phyloP scores from a whole-genome alignment of 805 yeast species.

The Ogataea kodamae region DNA sequence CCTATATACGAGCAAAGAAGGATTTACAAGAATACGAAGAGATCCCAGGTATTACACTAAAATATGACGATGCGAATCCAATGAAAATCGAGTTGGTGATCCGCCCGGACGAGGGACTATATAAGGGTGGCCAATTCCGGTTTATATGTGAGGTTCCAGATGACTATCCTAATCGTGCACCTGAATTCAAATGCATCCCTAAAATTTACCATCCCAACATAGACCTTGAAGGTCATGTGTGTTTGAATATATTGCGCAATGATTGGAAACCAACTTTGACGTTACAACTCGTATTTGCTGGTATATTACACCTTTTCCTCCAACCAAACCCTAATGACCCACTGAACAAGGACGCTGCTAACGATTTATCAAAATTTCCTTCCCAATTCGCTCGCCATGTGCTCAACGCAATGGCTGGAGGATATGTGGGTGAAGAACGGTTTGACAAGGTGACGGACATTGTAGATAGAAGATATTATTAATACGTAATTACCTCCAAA shows the following conservation, averaged over 20 bases:
- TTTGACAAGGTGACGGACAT: conserved; percentile 57
- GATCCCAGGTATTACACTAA: conserved; percentile 55
- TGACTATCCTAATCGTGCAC: conserved; percentile 89
- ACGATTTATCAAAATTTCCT: conserved; percentile 44
- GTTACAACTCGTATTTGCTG: conserved; percentile 76
- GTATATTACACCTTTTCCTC: conserved; percentile 76
- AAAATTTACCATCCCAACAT: conserved; percentile 92
- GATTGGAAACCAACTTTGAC: conserved; percentile 96
- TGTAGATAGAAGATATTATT: conserved; percentile 7
- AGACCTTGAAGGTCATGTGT: conserved; percentile 84
- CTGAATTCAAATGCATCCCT: conserved; percentile 68
- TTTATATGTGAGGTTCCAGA: conserved; percentile 66
- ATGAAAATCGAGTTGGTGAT: conserved; percentile 59
- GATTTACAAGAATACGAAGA: conserved; percentile 61
- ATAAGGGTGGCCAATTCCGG: conserved; percentile 61
- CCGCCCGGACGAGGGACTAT: conserved; percentile 70
- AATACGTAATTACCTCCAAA: too few relatives aligned
- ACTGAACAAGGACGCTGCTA: conserved; percentile 85
- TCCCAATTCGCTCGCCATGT: conserved; percentile 56
- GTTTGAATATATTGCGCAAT: conserved; percentile 85
- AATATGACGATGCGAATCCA: conserved; percentile 50
- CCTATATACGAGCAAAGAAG: conserved; percentile 73
- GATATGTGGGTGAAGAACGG: conserved; percentile 47
- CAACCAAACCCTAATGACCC: conserved; percentile 95
- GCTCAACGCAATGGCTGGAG: conserved; percentile 67